Conservation (phyloP, 371 early-diverging fungal genomes). For the Blastocladiella emersonii region DNA sequence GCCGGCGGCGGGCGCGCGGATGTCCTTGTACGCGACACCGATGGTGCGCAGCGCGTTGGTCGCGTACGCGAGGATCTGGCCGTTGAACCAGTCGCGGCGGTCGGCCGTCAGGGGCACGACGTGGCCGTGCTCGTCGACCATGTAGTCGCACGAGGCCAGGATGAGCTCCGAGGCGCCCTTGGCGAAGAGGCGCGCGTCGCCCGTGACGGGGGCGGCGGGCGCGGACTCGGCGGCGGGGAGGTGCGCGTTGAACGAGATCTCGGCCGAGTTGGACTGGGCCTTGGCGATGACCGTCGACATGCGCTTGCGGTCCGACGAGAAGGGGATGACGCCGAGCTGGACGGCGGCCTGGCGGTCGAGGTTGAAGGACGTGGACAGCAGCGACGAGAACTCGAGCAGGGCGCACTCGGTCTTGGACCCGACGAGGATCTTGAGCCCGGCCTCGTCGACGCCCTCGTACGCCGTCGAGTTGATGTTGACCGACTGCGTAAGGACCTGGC, state of each 20-base stretch:
- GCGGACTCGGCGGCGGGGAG: conserved; percentile 9
- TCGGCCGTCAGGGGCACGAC: conserved; percentile 32
- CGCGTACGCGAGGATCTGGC: conserved; percentile 58
- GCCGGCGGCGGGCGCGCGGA: conserved; percentile 39
- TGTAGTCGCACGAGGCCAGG: conserved; percentile 41
- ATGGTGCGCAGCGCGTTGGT: conserved; percentile 78
- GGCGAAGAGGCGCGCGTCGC: conserved; percentile 36
- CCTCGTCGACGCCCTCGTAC: conserved; percentile 64
- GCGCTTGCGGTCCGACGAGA: conserved; percentile 66
- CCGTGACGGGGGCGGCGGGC: conserved; percentile 20
- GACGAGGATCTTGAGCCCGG: conserved; percentile 49
- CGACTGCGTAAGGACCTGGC: conserved; percentile 36
- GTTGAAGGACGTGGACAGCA: conserved; percentile 30
- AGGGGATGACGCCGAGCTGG: conserved; percentile 34
- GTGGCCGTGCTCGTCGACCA: conserved; percentile 38
- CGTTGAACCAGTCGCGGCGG: conserved; percentile 27
- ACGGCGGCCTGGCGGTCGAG: conserved; percentile 45
- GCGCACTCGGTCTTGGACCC: conserved; percentile 93
- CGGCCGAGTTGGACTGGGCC: background rate
- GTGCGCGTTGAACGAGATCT: background rate
- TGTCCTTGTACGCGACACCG: conserved; percentile 48
- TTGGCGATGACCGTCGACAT: conserved; percentile 42
- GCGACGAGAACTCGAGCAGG: conserved; percentile 48
- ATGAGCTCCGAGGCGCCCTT: conserved; percentile 84
- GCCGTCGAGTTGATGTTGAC: conserved; percentile 80